Evolutionary conservation across 192 early-diverging fungal genomes (phyloP).

Genomic region (Gamsiella multidivaricata): DNA sequence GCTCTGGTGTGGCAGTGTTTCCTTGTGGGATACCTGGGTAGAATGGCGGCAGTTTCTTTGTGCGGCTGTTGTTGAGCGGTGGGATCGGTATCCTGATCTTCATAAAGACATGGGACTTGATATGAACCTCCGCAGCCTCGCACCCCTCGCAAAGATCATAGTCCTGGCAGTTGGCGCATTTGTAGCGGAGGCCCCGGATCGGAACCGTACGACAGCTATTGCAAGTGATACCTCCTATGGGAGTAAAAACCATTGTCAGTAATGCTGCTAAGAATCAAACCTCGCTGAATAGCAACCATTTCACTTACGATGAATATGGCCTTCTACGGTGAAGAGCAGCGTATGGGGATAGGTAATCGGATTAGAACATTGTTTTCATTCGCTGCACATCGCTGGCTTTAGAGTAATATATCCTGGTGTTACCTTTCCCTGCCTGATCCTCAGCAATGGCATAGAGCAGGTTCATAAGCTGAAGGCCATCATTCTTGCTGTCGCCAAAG

Average conservation of each 20-base stretch:
- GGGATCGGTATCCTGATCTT: slow-evolving; percentile 94
- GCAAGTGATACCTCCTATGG: slow-evolving; percentile 86
- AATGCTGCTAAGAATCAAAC: neutral
- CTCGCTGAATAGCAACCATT: neutral
- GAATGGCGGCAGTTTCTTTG: slow-evolving; percentile 75
- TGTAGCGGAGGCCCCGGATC: slow-evolving; percentile 91
- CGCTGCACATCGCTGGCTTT: neutral
- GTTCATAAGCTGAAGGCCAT: slow-evolving; percentile 77
- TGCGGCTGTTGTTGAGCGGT: slow-evolving; percentile 83
- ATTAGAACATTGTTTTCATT: neutral
- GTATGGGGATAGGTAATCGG: neutral
- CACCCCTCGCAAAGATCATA: slow-evolving; percentile 94
- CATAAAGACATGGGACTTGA: slow-evolving; percentile 85
- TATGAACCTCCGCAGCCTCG: slow-evolving; percentile 84
- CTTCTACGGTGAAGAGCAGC: slow-evolving; percentile 47
- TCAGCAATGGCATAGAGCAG: slow-evolving; percentile 88
- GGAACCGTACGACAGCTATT: slow-evolving; percentile 89
- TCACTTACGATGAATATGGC: slow-evolving; percentile 67
- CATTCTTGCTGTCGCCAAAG: slow-evolving; percentile 58
- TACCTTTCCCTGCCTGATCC: slow-evolving; percentile 88
- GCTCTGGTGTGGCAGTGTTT: slow-evolving; percentile 25
- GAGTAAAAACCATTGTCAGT: neutral
- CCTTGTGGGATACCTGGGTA: slow-evolving; percentile 76
- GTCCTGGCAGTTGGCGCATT: slow-evolving; percentile 94
- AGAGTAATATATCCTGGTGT: neutral